Evolutionary conservation across 176 grass and related monocot genomes (phyloP), one percentile per base, ranked within the genome.

Genomic region (Calamus simplicifolius): DNA sequence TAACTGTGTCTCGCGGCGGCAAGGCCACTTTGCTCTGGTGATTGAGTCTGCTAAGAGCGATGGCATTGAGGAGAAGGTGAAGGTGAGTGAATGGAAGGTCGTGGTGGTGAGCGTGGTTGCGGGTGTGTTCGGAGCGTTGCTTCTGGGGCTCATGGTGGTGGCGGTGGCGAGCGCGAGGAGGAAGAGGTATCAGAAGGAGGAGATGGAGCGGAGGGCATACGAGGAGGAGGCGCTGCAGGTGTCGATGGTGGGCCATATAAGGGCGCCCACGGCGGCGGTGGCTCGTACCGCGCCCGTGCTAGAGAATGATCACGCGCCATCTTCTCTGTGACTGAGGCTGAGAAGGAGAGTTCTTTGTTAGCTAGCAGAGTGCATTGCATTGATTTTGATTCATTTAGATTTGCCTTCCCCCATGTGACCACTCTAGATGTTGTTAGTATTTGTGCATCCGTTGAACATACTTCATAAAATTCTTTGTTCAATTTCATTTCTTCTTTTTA

Each of bases 191-290:
- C 70, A 70, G 66, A 58, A 84, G 65, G 92, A 61, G 29, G 92
- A 88, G 48, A 82, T 97, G 93, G 93, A 88, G 66, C 68, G 75
- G 61, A 82, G 81, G 48, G 84, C 84, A 43, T 92, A 97, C 71
- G 93, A 91, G 81, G 92, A 88, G 56, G 93, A 91, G 68, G 84
- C 87, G 50, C 58, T 97, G 69, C 78, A 72, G 63, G 64, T 97
- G 71, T 90, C 87, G 68, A 97, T 92, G 81, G 93, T 97, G 54
- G 93, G 93, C 0, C 93, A 97, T 51, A 78, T 97, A 53, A 72
- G 93, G 54, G 87, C 93, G n/a, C 93, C 87, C 17, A 80, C 84
- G 10, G 92, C 87, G 14, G 69, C 72, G 16, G 72, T 71, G 52
- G 79, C 81, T 79, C 84, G 87, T 64, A 90, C 92, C 27, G 75